Evolutionary conservation across 306 rosid species (phyloP), one percentile per base, ranked within the genome.

Genomic region (Prunus dulcis): DNA sequence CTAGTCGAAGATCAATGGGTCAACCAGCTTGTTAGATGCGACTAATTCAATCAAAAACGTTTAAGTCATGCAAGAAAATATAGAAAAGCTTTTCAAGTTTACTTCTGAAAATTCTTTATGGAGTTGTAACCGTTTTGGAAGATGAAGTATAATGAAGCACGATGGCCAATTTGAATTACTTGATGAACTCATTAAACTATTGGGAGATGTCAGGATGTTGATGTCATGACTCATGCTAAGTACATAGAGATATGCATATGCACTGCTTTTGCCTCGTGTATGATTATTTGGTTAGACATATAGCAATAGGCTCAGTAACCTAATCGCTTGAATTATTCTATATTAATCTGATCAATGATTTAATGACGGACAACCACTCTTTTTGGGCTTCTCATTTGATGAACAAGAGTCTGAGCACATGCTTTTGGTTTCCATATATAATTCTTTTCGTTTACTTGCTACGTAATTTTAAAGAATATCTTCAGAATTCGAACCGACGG

Each of bases 41-140:
- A 9, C 50, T 14, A 58, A 69, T 19, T 61, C 30, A 50, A 77
- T 22, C 61, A 5, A 32, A 34, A 34, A 34, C 41, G 81, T 77
- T 77, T 77, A 2, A 67, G 17, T 49, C 60, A 4, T 27, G 0
- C 2, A 22, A 50, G 32, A 46, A 30, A 15, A 20, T 19, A 20
- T 19, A 10, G 62, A 70, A 52, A 11, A 60, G 64, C 70, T 41
- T 55, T 55, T 52, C 12, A 14, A 13, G 17, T 28, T 49, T 22
- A 19, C 46, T 7, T 69, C 25, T 22, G 18, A 6, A 20, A 22
- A 10, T 49, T 63, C 14, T 34, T 49, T 49, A 30, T 19, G 9
- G 23, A 45, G 38, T 34, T 64, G 20, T 70, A 20, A 64, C 50
- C 12, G 25, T 61, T 77, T 69, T 19, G 28, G n/a, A 32, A 62